Conservation (phyloP, 2,329 filamentous ascomycete species). For the Colletotrichum spinosum region DNA sequence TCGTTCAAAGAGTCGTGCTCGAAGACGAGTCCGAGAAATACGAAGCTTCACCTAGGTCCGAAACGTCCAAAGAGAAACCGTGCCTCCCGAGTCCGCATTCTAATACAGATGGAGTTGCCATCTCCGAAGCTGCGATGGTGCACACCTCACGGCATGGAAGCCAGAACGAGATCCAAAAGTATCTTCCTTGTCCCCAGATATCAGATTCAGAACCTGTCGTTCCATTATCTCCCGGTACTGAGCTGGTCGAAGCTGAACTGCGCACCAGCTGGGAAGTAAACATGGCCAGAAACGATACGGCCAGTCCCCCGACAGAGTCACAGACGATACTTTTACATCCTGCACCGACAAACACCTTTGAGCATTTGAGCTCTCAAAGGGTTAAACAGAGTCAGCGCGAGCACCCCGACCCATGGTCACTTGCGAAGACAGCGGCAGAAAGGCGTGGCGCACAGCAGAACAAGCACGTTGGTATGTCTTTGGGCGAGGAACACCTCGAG, state of each 20-base stretch:
- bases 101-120: no score
- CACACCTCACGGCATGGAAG: no score
- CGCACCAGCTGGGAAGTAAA: conserved; percentile 28
- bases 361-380: conserved; percentile 15
- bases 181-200: no score
- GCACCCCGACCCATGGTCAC: conserved; percentile 32
- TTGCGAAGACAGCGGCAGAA: conserved; percentile 22
- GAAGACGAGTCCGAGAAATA: no score
- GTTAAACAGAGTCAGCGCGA: conserved; percentile 13
- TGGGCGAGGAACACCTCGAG: neutral
- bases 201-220: no score
- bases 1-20: no score
- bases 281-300: conserved; percentile 21
- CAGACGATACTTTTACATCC: conserved; percentile 10
- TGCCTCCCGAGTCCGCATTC: no score
- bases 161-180: no score
- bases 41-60: no score
- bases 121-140: no score
- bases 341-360: neutral
- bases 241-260: conserved; percentile 1
- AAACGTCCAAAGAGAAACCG: no score
- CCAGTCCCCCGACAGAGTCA: conserved; percentile 3
- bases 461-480: neutral
- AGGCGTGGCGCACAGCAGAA: neutral
- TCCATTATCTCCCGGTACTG: neutral